These are phyloP conservation scores for Dioscorea alata DNA, from an alignment of 106 monocot genomes.

Conservation along the genomic window DNA sequence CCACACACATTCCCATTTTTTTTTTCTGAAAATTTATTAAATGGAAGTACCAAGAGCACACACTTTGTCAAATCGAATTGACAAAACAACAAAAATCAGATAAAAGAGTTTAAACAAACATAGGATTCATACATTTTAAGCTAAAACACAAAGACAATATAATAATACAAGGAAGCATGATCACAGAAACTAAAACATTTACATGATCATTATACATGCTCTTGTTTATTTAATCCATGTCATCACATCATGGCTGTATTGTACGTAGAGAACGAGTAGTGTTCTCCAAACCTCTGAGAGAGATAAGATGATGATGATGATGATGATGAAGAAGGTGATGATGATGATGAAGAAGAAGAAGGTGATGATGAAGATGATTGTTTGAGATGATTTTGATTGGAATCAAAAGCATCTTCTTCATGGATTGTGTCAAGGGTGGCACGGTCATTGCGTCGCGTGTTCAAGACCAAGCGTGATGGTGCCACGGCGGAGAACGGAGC, in stretches of 20 bases:
- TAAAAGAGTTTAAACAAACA: too few relatives aligned
- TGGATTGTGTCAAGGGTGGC: background rate
- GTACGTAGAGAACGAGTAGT: background rate
- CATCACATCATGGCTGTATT: background rate
- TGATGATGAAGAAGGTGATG: background rate
- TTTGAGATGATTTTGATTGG: background rate
- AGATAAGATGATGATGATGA: background rate
- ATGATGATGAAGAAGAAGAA: background rate
- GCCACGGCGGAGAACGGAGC: background rate
- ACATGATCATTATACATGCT: background rate
- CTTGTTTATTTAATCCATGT: background rate
- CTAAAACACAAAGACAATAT: too few relatives aligned
- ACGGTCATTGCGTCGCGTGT: background rate
- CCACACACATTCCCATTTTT: too few relatives aligned
- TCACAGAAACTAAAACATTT: too few relatives aligned
- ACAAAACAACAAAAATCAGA: too few relatives aligned
- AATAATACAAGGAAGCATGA: too few relatives aligned
- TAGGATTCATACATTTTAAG: too few relatives aligned
- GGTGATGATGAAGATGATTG: background rate
- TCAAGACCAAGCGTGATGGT: background rate
- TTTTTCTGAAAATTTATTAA: too few relatives aligned
- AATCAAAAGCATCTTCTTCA: background rate
- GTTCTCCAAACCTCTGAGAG: background rate
- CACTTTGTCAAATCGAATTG: too few relatives aligned
- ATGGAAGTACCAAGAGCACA: too few relatives aligned